phyloP scores from a whole-genome alignment of 441 rosid genomes.

The Populus hybrid region DNA sequence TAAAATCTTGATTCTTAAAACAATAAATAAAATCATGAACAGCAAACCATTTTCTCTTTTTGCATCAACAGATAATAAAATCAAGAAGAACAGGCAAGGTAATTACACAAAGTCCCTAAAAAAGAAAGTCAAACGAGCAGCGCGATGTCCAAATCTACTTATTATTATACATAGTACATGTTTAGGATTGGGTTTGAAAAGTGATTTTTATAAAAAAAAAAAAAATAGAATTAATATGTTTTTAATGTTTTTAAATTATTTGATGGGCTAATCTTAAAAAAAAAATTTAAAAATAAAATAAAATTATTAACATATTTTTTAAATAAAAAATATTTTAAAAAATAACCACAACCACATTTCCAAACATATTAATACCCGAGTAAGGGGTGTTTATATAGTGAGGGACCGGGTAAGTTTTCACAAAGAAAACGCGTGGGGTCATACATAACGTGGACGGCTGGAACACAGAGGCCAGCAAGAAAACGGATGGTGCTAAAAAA shows the following conservation, averaged over 20 bases:
- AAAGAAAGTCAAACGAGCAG: not conserved
- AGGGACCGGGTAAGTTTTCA: not conserved
- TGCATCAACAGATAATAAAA: not conserved
- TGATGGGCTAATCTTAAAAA: no score
- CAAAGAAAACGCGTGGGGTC: conserved; percentile 17
- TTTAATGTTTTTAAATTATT: no score
- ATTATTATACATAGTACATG: not conserved
- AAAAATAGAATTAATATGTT: no score
- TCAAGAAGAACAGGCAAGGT: not conserved
- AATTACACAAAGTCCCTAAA: not conserved
- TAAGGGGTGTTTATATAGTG: conserved; percentile 7
- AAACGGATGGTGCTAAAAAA: conserved; percentile 7
- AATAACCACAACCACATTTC: not conserved
- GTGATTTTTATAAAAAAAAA: no score
- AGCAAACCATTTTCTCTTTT: not conserved
- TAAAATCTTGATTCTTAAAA: not conserved
- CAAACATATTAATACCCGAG: no score
- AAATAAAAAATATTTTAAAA: not conserved
- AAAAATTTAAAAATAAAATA: no score
- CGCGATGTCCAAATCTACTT: conserved; percentile 1
- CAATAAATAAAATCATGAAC: not conserved
- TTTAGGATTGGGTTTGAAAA: no score
- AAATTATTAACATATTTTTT: no score
- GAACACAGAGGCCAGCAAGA: conserved; percentile 10
- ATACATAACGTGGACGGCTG: conserved; percentile 26